Evolutionary conservation across 2,329 filamentous ascomycete genomes (phyloP).

Genomic region (Pseudogymnoascus sp.): DNA sequence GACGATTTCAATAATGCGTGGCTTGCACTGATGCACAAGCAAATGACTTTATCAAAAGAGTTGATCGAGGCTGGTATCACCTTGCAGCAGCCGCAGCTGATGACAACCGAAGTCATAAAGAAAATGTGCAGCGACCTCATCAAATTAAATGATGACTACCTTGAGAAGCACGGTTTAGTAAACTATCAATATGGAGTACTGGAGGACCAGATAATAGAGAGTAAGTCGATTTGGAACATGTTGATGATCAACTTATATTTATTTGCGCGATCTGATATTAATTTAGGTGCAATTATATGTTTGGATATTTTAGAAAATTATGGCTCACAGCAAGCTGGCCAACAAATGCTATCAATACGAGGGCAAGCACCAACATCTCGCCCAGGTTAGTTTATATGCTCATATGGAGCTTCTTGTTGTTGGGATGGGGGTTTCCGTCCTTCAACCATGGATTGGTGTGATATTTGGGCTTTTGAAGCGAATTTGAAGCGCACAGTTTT

Average conservation of each 20-base stretch:
- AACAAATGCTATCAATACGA: neutral
- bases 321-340: neutral
- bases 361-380: neutral
- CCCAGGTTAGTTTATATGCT: neutral
- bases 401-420: neutral
- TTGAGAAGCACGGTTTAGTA: constrained; percentile 88
- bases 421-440: neutral
- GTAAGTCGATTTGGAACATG: constrained; percentile 45
- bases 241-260: neutral
- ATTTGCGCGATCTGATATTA: neutral
- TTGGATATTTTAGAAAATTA: neutral
- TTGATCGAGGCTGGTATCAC: constrained; percentile 52
- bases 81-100: constrained; percentile 51
- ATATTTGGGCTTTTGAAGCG: neutral
- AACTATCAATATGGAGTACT: constrained; percentile 97
- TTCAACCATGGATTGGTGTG: neutral
- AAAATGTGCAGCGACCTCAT: constrained; percentile 78
- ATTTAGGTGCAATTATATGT: neutral
- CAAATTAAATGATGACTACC: constrained; percentile 65
- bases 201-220: constrained; percentile 81
- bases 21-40: constrained; percentile 74
- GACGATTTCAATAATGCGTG: constrained; percentile 91
- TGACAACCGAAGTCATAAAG: constrained; percentile 63
- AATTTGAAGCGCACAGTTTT: neutral
- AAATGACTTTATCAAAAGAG: constrained; percentile 61